Evolutionary conservation across 257 asterid species (phyloP), one percentile per base, ranked within the genome.

Genomic region (Cinchona pubescens): DNA sequence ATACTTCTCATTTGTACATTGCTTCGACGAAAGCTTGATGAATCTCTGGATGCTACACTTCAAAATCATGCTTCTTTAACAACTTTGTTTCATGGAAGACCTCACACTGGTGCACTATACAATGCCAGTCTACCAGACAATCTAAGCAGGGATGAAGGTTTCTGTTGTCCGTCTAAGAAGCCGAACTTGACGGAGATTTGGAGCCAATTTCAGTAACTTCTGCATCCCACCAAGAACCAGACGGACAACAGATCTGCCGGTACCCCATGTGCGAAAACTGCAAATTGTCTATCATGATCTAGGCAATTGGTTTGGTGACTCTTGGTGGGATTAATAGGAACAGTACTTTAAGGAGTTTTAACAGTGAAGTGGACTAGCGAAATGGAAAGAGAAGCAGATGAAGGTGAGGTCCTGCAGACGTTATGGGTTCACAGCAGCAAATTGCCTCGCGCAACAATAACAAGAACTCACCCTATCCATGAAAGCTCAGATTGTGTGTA

Each of bases 221-320:
- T 14, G 63, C 46, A 86, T 91, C 74, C 97, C 97, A 14, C 84
- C 92, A 14, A 79, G 78, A 43, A 87, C 95, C 2, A n/a, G n/a
- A n/a, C n/a, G n/a, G n/a, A n/a, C n/a, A n/a, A n/a, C n/a, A n/a
- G n/a, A n/a, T n/a, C 85, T 90, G 13, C 91, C 95, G 0, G 80
- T 82, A 16, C 98, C 96, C 49, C 83, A 85, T 38, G 95, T 85
- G 8, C 88, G 81, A 60, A 81, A 97, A 70, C 83, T 93, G 35
- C 81, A 87, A 60, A 83, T 91, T 58, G 88, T 93, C n/a, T 90
- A 91, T 76, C 94, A 88, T 65, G 83, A 91, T 70, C 86, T 91
- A 0, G 90, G 91, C 35, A 93, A 91, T 81, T 23, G 88, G 86
- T 43, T 43, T 91, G 79, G 66, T 78, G n/a, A n/a, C n/a, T n/a